A percentile compares a stretch with the other conserved stretches of the same genome.
phyloP scores from a whole-genome alignment of 257 asterid genomes.

The Galeopsis tetrahit region DNA sequence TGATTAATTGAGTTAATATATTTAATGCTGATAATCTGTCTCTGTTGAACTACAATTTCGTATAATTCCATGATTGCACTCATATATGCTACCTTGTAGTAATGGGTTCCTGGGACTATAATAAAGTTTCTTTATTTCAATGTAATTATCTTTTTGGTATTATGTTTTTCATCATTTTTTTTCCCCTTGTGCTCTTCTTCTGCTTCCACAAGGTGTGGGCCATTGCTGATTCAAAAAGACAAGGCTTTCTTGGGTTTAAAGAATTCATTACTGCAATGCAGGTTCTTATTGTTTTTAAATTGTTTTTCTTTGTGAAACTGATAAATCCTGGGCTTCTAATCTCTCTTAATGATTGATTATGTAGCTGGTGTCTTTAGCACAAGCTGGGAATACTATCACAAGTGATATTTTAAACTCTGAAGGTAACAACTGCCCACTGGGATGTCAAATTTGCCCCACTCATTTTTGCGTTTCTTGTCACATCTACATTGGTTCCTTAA shows the following conservation, averaged over 20 bases:
- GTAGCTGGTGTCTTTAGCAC: slow-evolving; percentile 85
- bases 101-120: slow-evolving; percentile 17
- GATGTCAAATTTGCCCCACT: slow-evolving; percentile 8
- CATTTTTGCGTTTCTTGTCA: not conserved
- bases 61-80: not conserved
- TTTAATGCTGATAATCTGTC: not conserved
- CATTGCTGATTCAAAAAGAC: slow-evolving; percentile 89
- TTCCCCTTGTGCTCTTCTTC: not conserved
- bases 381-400: slow-evolving; percentile 73
- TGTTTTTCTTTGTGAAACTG: slow-evolving; percentile 21
- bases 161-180: slow-evolving; percentile 15
- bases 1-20: not conserved
- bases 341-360: slow-evolving; percentile 28
- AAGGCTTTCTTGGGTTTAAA: slow-evolving; percentile 90
- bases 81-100: slow-evolving; percentile 1
- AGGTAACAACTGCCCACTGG: slow-evolving; percentile 49
- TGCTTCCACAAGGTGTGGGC: slow-evolving; percentile 78
- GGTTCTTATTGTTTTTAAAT: slow-evolving; percentile 47
- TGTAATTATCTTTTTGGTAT: not conserved
- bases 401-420: slow-evolving; percentile 58
- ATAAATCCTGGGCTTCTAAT: slow-evolving; percentile 35
- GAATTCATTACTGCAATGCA: slow-evolving; percentile 89
- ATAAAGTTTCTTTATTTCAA: slow-evolving; percentile 17
- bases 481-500: slow-evolving; percentile 1
- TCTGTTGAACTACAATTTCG: not conserved